Base-by-base conservation (phyloP, 352 stramenopile species). In the Aphanomyces stellatus region DNA sequence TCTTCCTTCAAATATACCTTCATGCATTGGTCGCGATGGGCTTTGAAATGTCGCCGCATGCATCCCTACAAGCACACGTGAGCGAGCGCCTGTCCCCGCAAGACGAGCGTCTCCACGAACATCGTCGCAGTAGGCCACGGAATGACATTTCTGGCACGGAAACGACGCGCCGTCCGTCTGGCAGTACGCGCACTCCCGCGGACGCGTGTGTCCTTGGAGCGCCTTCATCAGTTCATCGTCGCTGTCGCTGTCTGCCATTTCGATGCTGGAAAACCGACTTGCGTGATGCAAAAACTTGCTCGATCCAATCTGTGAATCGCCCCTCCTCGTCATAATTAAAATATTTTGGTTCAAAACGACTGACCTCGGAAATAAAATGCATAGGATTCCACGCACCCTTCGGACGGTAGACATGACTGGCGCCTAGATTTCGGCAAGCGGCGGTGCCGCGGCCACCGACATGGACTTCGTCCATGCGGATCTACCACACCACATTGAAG, bases 211-310 rank as follows among this genome's bases (percentile, higher is more conserved):
- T 61, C 72, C 80, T 25, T 75, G 80, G 35, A 92, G 78, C 28
- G 78, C 75, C 60, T 62, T 87, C 83, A 94, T 90, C 69, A 94
- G 81, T 73, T 94, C 85, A 62, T 94, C 85, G 62, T 92, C 85
- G 78, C 85, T 94, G 77, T 94, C 83, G 74, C 79, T 94, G 72
- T 94, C 82, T 31, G 51, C 48, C 64, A 70, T 63, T 5, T n/a
- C 30, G 19, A 28, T 53, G 13, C n/a, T n/a, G n/a, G n/a, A n/a
- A n/a, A n/a, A n/a, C n/a, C n/a, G n/a, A n/a, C n/a, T n/a, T n/a
- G n/a, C n/a, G n/a, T n/a, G n/a, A n/a, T n/a, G n/a, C n/a, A n/a
- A n/a, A n/a, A n/a, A n/a, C n/a, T n/a, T n/a, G n/a, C n/a, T n/a
- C n/a, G n/a, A n/a, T n/a, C n/a, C n/a, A n/a, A n/a, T n/a, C n/a